Base-by-base conservation (phyloP, 805 yeast genomes). In the Candida germanica region DNA sequence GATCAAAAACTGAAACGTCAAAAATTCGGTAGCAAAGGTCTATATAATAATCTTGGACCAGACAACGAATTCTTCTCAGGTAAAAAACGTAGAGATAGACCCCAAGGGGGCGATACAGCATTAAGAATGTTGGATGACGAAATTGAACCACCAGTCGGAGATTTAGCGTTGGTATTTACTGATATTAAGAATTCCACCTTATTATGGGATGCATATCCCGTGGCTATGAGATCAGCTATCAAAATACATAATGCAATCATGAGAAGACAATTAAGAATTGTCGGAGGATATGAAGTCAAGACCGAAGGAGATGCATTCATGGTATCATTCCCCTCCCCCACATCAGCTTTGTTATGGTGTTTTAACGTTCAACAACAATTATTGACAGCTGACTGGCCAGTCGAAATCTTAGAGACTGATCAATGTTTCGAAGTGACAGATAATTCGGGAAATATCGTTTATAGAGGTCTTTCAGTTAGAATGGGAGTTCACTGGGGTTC, bases 401-500 rank as follows among this genome's bases (percentile, higher is more conserved):
- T 83, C 2, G 97, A 91, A 51, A 87, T 93, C 17, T 66, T 91
- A 23, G 83, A 83, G 20, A 79, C 87, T 24, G 84, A 78, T 42
- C 95, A 88, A 49, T 94, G 98, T 22, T 77, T 83, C 47, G 85
- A 85, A 45, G 75, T 88, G 4, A 69, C 79, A 16, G 96, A 87
- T 57, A 60, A 73, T 7, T 69, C 73, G 1, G 75, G 71, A 3
- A 69, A 69, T 24, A 56, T 78, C 3, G 75, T 93, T 7, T 93
- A 82, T 61, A 70, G 93, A 39, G 99, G 99, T 2, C 64, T 93
- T 29, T 84, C 95, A 1, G 99, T 93, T 7, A 76, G 99, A 54
- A 93, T 93, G 98, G 99, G 99, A 42, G 77, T 87, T 27, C 98
- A 93, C 59, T 93, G 98, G 95, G 99, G 99, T 44, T 72, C 83